A percentile compares a stretch with the other conserved stretches of the same genome.
Evolutionary conservation across 345 rosid species (phyloP).

Genomic region (Draba incana): DNA sequence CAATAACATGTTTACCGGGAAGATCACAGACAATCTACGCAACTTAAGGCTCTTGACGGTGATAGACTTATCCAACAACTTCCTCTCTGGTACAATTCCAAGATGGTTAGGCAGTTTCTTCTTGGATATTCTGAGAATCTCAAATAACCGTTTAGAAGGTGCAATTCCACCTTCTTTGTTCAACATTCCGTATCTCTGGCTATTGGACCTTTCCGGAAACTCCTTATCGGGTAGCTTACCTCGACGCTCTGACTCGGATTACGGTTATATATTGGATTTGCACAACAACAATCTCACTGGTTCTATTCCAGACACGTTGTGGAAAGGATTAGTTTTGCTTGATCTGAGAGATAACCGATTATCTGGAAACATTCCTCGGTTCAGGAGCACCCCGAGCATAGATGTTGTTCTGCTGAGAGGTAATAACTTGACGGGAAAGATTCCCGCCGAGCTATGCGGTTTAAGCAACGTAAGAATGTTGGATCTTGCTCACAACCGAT

Average conservation of each 20-base stretch:
- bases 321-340: constrained; percentile 20
- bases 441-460: constrained; percentile 14
- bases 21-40: constrained; percentile 14
- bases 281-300: constrained; percentile 31
- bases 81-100: constrained; percentile 30
- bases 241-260: neutral
- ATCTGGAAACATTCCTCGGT: constrained; percentile 21
- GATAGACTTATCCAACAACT: constrained; percentile 33
- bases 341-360: constrained; percentile 27
- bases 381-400: constrained; percentile 14
- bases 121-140: constrained; percentile 17
- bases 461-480: constrained; percentile 14
- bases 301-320: constrained; percentile 25
- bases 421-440: constrained; percentile 23
- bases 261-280: constrained; percentile 29
- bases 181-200: constrained; percentile 31
- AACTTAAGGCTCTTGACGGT: constrained; percentile 24
- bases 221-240: constrained; percentile 26
- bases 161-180: constrained; percentile 22
- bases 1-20: constrained; percentile 33
- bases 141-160: constrained; percentile 25
- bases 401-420: constrained; percentile 26
- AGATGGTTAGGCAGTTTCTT: constrained; percentile 28
- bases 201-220: constrained; percentile 33
- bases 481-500: constrained; percentile 24